A percentile compares a stretch with the other conserved stretches of the same genome.
phyloP scores from a whole-genome alignment of 106 monocot genomes.

The Ottelia alismoides region DNA sequence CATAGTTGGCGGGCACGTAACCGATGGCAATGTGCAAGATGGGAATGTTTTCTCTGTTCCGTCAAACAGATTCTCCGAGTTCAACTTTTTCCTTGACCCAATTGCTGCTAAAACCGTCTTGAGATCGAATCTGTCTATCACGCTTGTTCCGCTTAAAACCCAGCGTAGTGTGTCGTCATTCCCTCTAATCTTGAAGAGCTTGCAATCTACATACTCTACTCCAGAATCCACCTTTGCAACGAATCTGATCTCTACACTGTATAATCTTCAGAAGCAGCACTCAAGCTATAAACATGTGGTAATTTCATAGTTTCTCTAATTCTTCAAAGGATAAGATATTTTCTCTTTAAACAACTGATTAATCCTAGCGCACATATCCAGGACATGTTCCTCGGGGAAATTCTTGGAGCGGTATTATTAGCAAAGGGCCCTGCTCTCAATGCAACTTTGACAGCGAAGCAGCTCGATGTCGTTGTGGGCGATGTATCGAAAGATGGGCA shows the following conservation, averaged over 20 bases:
- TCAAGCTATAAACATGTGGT: conserved; percentile 52
- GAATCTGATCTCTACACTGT: conserved; percentile 37
- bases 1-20: conserved; percentile 69
- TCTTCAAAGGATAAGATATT: not conserved
- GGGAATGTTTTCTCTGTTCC: conserved; percentile 75
- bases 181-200: conserved; percentile 11
- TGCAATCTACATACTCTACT: conserved; percentile 24
- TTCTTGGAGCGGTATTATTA: conserved; percentile 61
- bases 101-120: conserved; percentile 63
- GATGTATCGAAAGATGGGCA: no score
- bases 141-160: conserved; percentile 56
- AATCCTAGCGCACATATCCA: conserved; percentile 1
- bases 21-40: conserved; percentile 10
- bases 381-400: conserved; percentile 87
- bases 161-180: conserved; percentile 51
- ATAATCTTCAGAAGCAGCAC: conserved; percentile 29
- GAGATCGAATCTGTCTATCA: conserved; percentile 48
- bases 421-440: conserved; percentile 24
- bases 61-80: conserved; percentile 67
- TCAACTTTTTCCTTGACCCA: conserved; percentile 93
- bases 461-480: conserved; percentile 20
- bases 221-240: conserved; percentile 49
- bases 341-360: not conserved
- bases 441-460: conserved; percentile 10
- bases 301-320: conserved; percentile 6